These are phyloP conservation scores for Ampelomyces quisqualis DNA, from an alignment of 2,329 filamentous ascomycete genomes.

Conservation along the genomic window DNA sequence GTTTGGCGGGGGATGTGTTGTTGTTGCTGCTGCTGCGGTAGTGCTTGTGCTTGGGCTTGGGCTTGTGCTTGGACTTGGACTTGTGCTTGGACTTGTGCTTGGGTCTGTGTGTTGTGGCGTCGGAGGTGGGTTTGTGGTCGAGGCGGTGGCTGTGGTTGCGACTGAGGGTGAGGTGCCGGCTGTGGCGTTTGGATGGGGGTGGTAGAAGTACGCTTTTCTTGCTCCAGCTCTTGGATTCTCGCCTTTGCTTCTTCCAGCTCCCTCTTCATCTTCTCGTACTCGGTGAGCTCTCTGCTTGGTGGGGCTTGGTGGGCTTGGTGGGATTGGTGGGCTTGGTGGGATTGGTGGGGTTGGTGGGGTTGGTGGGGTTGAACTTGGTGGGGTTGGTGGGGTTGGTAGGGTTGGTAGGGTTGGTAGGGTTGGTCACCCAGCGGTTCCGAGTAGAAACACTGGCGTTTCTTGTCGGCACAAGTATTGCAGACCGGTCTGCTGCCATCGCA, in stretches of 20 bases:
- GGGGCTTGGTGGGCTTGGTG: constrained; percentile 20
- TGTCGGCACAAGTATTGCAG: constrained; percentile 40
- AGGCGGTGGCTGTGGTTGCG: constrained; percentile 21
- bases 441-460: constrained; percentile 41
- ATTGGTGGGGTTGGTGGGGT: no score
- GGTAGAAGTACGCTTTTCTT: constrained; percentile 32
- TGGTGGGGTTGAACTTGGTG: no score
- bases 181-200: constrained; percentile 32
- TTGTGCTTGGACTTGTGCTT: background rate
- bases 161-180: constrained; percentile 14
- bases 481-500: constrained; percentile 40
- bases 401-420: no score
- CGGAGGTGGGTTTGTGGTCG: constrained; percentile 15
- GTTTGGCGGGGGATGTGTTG: constrained; percentile 14
- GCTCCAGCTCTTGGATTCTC: constrained; percentile 37
- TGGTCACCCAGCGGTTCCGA: constrained; percentile 21
- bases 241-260: constrained; percentile 42
- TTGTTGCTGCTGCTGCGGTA: constrained; percentile 18
- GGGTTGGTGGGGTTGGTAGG: no score
- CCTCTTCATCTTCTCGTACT: constrained; percentile 39
- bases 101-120: constrained; percentile 10
- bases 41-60: background rate
- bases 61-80: constrained; percentile 13
- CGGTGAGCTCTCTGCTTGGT: constrained; percentile 24
- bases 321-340: no score